A percentile compares a stretch with the other conserved stretches of the same genome.
phyloP scores from a whole-genome alignment of 2,329 filamentous ascomycete species.

The Fusarium burgessii region DNA sequence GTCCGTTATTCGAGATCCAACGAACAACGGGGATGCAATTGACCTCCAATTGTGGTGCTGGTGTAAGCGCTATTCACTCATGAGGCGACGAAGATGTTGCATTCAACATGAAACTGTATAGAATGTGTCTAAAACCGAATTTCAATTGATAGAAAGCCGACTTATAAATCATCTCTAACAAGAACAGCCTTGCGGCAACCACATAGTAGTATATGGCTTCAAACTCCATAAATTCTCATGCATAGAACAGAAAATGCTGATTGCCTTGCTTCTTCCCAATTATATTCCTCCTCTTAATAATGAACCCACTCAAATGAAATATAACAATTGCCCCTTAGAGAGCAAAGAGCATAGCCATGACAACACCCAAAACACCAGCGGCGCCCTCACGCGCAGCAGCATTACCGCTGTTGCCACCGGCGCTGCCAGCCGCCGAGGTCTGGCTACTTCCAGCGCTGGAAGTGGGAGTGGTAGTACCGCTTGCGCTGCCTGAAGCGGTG shows the following conservation, averaged over 20 bases:
- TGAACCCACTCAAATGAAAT: background rate
- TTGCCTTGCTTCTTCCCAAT: background rate
- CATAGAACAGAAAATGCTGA: constrained; percentile 13
- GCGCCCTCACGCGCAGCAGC: constrained; percentile 30
- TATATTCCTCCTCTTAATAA: constrained; percentile 8
- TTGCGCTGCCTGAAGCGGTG: constrained; percentile 16
- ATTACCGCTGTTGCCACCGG: background rate
- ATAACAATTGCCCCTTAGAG: constrained; percentile 33
- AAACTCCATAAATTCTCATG: constrained; percentile 26
- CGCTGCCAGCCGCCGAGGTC: constrained; percentile 2
- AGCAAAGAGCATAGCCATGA: constrained; percentile 47
- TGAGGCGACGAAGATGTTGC: background rate
- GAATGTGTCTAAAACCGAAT: background rate
- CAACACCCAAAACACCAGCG: constrained; percentile 45
- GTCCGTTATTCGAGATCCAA: background rate
- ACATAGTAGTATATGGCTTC: constrained; percentile 21
- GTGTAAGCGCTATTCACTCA: background rate
- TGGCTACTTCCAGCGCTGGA: constrained; percentile 11
- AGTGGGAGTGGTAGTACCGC: constrained; percentile 18
- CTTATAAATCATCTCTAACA: constrained; percentile 1
- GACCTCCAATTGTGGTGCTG: background rate
- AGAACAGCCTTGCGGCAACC: constrained; percentile 17
- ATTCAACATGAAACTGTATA: background rate
- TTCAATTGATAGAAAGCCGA: background rate
- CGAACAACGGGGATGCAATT: background rate